phyloP scores from a whole-genome alignment of 73 alveolate species.

The Stentor coeruleus region DNA sequence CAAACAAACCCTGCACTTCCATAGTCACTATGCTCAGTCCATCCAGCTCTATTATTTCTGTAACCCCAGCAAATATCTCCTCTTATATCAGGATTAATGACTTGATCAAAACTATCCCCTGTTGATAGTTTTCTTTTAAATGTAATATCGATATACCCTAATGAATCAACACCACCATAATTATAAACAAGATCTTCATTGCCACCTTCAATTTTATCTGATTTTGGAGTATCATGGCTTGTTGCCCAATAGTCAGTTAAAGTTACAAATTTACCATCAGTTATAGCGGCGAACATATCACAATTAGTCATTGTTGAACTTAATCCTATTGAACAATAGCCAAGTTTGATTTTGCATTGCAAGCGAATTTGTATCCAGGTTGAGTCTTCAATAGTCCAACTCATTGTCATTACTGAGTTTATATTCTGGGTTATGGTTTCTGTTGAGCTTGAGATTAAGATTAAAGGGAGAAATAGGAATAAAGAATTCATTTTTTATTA shows the following conservation, averaged over 20 bases:
- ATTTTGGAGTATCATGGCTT: neutral
- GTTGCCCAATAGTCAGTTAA: neutral
- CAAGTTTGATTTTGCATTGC: neutral
- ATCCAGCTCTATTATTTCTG: neutral
- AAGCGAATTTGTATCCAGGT: too few relatives aligned
- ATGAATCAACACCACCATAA: too few relatives aligned
- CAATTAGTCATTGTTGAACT: neutral
- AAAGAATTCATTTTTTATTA: too few relatives aligned
- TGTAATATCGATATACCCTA: neutral
- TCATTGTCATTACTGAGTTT: too few relatives aligned
- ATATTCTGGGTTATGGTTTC: too few relatives aligned
- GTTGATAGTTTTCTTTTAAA: neutral
- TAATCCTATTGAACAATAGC: slow-evolving; percentile 9
- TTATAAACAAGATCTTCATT: too few relatives aligned
- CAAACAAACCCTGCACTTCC: neutral
- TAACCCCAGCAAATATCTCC: neutral
- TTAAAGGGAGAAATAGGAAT: too few relatives aligned
- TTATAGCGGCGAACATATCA: neutral
- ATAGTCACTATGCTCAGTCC: neutral
- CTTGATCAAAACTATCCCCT: slow-evolving; percentile 5
- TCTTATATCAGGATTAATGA: neutral
- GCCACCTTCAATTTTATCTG: neutral
- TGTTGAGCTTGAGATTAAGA: too few relatives aligned
- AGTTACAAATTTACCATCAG: neutral
- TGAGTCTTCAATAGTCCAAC: too few relatives aligned